Evolutionary conservation across 179 eudicot species (phyloP), one percentile per base, ranked within the genome.

Genomic region (Kewa caespitosa): DNA sequence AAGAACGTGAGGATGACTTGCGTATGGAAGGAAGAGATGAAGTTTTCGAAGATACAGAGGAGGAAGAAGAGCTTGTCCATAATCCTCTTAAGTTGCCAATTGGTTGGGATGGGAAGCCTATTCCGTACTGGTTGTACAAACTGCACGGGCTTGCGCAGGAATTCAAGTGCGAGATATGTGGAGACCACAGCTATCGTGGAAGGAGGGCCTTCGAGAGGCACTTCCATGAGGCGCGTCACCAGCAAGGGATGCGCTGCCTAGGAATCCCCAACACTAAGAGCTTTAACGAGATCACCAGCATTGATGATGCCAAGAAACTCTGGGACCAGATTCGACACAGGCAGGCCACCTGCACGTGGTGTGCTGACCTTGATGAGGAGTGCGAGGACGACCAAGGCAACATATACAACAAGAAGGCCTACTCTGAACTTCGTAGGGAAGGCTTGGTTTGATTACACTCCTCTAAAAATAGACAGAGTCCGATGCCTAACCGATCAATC

Each of bases 161-260:
- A 14, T 69, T 76, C 6, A 69, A 41, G 42, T 76, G 79, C 23
- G 79, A 76, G 48, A 76, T 76, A n/a, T 69, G 79, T 41, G 79
- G 79, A 30, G 31, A 69, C 23, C 27, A 43, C 11, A 57, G 23
- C 12, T 76, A 76, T 38, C 1, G 37, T 10, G 74, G 79, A 6
- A 55, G 79, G 14, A 69, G 73, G 30, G 68, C 27, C 13, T 76
- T 68, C 9, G 74, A 76, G 74, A 69, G 18, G 55, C 74, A 76
- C 33, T 76, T 76, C 38, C 25, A 32, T 28, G 79, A 69, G 30
- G 30, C 8, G 6, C 41, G 74, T 5, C 79, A 76, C n/a, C 69
- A 68, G 37, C 59, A 31, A 20, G 74, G 74, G 14, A 59, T 76
- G 74, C 68, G 36, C 1, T 76, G 79, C 37, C 67, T 76, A 0